Evolutionary conservation across 148 eudicot species (phyloP), one percentile per base, ranked within the genome.

Genomic region (Diospyros lotus): DNA sequence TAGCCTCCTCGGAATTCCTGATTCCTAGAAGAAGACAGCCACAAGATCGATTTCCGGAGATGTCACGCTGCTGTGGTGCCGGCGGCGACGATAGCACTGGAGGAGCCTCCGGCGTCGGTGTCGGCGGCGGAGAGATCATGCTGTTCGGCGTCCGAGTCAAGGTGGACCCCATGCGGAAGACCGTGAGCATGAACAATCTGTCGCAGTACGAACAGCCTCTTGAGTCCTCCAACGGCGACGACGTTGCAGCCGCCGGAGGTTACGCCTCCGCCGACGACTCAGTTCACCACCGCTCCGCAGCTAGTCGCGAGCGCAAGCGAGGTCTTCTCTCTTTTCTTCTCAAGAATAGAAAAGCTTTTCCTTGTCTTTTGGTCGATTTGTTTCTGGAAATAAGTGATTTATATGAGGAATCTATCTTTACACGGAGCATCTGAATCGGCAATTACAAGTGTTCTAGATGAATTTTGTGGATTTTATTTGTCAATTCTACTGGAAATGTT

Each of bases 191-290:
- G 78, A 92, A 87, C 73, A 81, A 92, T 58, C 86, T 92, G 1
- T 87, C 95, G 2, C 87, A 90, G 45, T 92, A 90, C 73, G 84
- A 79, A 18, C 89, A 80, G 17, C 85, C 71, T 50, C 69, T 73
- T 8, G 78, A 80, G 55, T 53, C 62, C 0, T 60, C 80, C 1
- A 77, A 74, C 65, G n/a, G 75, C 14, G 74, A 15, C 55, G 44
- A 54, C 14, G 73, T 12, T 1, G 75, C 14, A 13, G 77, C 9
- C 50, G 80, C 75, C 38, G 65, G 46, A 7, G 90, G 89, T 50
- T 92, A 89, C 60, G 92, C 85, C n/a, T 89, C 97, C 64, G 94
- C 94, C 28, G 97, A 92, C 66, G 91, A 91, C 44, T 83, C 85
- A 44, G 85, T 72, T 43, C 77, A 66, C 71, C 80, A 65, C 69